Evolutionary conservation across 2,329 filamentous ascomycete species (phyloP), one percentile per base, ranked within the genome.

Genomic region (Coniochaeta pulveracea): DNA sequence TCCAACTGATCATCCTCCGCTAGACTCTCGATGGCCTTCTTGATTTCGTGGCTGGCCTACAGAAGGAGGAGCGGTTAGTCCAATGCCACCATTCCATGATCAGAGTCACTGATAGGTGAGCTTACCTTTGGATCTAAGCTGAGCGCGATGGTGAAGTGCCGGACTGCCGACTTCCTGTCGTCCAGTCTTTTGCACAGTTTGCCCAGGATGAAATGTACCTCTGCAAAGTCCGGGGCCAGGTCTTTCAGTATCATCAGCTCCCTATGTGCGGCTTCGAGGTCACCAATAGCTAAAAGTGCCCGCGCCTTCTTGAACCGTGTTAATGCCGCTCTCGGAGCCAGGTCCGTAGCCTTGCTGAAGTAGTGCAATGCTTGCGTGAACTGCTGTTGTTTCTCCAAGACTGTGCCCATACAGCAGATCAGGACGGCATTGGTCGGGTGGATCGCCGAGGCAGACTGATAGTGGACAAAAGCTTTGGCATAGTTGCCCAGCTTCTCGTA

Each of bases 71-170:
- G n/a, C n/a, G 10, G 36, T 52, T 45, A 57, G 54, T 35, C 34
- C n/a, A n/a, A n/a, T n/a, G n/a, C n/a, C n/a, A n/a, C n/a, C n/a
- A 37, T 35, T 19, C 19, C 22, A 18, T 6, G 14, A n/a, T 11
- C 15, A 19, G 3, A 7, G 15, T 5, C 8, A 18, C 3, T 2
- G 15, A 6, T 18, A 4, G n/a, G 12, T 11, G 12, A 12, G 53
- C 67, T 52, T 65, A 93, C 89, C 78, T 96, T 96, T 19, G 89
- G 91, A 64, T 98, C 91, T 49, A 98, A 63, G 56, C 94, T 94
- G 50, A 96, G 64, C 12, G 91, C 91, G 54, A 88, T 89, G 6
- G 91, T 98, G 53, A 93, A 93, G 55, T 95, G 85, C 38, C 81
- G 79, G 38, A 98, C 83, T n/a, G 91, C 88, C 47, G 77, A 70